Conservation (phyloP, 768 basidiomycete genomes). For the Mycena indigotica region DNA sequence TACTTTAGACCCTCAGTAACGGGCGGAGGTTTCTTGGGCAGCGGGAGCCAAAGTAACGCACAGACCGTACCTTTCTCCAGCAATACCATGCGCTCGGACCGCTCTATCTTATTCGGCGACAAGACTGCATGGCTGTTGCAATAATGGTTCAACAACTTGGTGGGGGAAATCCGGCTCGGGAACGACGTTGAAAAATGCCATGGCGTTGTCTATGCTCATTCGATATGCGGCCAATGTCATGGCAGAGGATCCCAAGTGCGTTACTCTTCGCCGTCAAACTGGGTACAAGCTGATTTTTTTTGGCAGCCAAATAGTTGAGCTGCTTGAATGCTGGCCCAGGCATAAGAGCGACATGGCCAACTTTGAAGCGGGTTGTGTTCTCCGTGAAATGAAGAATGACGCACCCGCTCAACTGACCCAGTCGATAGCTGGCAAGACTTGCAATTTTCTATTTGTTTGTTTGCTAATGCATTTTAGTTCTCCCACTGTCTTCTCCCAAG, state of each 20-base stretch:
- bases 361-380: conserved; percentile 95
- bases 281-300: conserved; percentile 55
- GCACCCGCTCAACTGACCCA: conserved; percentile 76
- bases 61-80: conserved; percentile 90
- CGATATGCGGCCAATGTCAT: conserved; percentile 98
- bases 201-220: conserved; percentile 98
- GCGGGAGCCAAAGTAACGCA: no score
- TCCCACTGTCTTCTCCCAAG: no score
- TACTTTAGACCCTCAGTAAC: no score
- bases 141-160: conserved; percentile 99
- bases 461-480: no score
- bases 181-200: conserved; percentile 87
- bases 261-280: conserved; percentile 1
- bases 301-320: conserved; percentile 89
- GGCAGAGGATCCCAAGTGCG: conserved; percentile 96
- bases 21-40: no score
- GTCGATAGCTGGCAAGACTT: no score
- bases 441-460: no score
- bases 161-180: conserved; percentile 81
- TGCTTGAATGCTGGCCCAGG: conserved; percentile 91
- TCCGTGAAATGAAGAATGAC: conserved; percentile 93
- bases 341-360: conserved; percentile 99
- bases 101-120: conserved; percentile 91
- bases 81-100: conserved; percentile 95
- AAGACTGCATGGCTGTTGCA: conserved; percentile 97